Base-by-base conservation (phyloP, 306 rosid species). In the apple (Malus domestica) region DNA sequence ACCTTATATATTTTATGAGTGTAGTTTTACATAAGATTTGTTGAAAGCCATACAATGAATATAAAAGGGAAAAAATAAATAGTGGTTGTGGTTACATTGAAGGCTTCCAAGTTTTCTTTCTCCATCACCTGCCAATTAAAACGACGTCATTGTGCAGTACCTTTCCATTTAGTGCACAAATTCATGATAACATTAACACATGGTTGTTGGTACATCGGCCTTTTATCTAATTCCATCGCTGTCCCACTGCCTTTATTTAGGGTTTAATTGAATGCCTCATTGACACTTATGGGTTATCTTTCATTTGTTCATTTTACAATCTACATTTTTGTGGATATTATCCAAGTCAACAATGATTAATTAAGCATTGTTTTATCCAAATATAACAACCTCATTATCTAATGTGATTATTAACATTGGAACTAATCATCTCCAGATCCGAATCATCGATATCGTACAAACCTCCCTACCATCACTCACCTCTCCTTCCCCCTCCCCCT, bases 71-170 rank as follows among this genome's bases (percentile, higher is more conserved):
- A 77, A 29, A 2, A 25, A 58, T 46, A 0, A 3, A 20, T 11
- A 80, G 30, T 5, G 12, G 71, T 55, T 70, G 87, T 83, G 74
- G 85, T 85, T 67, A 80, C 42, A 51, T 4, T 19, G 77, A 71
- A 78, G 80, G 72, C 81, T 83, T 78, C 84, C 35, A 85, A 85
- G 86, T 75, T 59, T 75, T 84, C 70, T 58, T 75, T 84, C 70
- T 58, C 66, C 79, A 51, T 58, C 86, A 87, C 93, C 93, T 59
- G 83, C 88, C 89, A 81, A 84, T 80, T 84, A 90, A 87, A 90
- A 81, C 55, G 96, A 84, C 55, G 20, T 49, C 20, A 15, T 4
- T 15, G 8, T 44, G 44, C 38, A 32, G 40, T 35, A 6, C 68
- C 81, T 44, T 70, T 44, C 59, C 20, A 76, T 67, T 73, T 76